Evolutionary conservation across 192 early-diverging fungal species (phyloP).

Genomic region (Coemansia sp.): DNA sequence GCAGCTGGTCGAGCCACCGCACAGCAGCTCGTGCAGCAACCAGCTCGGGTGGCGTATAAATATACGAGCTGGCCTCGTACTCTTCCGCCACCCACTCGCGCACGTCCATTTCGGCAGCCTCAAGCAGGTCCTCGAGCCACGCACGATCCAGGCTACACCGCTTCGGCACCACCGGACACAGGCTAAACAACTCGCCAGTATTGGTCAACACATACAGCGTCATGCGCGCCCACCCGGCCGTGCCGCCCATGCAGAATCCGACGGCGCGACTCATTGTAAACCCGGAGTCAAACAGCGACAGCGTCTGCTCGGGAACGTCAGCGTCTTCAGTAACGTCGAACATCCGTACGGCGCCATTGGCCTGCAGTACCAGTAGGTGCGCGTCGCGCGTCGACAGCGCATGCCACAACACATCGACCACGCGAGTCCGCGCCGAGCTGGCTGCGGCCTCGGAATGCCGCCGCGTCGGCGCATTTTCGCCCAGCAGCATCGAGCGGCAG

Average conservation of each 20-base stretch:
- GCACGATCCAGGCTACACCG: constrained; percentile 26
- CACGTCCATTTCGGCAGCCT: constrained; percentile 35
- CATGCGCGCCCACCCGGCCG: constrained; percentile 63
- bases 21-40: constrained; percentile 26
- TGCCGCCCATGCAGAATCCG: constrained; percentile 50
- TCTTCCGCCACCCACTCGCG: constrained; percentile 52
- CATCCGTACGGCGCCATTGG: constrained; percentile 65
- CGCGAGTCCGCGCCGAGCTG: constrained; percentile 42
- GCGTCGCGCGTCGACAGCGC: constrained; percentile 64
- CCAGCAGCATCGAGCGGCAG: constrained; percentile 37
- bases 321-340: constrained; percentile 62
- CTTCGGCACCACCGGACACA: constrained; percentile 75
- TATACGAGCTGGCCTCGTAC: constrained; percentile 22
- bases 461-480: not conserved
- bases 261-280: constrained; percentile 43
- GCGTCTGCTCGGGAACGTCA: constrained; percentile 63
- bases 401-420: constrained; percentile 76
- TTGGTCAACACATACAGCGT: constrained; percentile 68
- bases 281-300: constrained; percentile 25
- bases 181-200: constrained; percentile 65
- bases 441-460: constrained; percentile 14
- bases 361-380: constrained; percentile 67
- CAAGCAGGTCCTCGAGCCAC: constrained; percentile 40
- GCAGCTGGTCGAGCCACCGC: constrained; percentile 23
- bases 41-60: constrained; percentile 44